Evolutionary conservation across 1,284 basidiomycete genomes (phyloP).

Genomic region (Abortiporus biennis): DNA sequence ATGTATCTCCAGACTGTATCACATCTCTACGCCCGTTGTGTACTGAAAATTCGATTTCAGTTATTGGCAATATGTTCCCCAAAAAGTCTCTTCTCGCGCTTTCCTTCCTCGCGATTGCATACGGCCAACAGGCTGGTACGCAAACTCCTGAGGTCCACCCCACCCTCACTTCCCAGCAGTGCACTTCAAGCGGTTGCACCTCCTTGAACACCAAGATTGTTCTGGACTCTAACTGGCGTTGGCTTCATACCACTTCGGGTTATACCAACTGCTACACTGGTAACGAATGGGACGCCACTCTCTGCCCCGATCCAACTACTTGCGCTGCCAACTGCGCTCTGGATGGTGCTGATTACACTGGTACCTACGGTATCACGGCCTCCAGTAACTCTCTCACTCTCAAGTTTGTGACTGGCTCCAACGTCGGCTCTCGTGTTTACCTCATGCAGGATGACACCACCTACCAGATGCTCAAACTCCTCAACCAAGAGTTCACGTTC

Average conservation of each 20-base stretch:
- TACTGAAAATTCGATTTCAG: no score
- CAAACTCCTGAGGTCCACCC: conserved; percentile 15
- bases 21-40: no score
- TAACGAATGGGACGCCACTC: conserved; percentile 40
- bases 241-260: conserved; percentile 35
- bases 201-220: conserved; percentile 28
- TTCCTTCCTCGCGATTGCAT: conserved; percentile 12
- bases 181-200: conserved; percentile 23
- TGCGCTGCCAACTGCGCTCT: conserved; percentile 32
- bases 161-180: conserved; percentile 12
- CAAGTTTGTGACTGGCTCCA: conserved; percentile 30
- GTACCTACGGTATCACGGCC: conserved; percentile 33
- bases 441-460: conserved; percentile 34
- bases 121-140: conserved; percentile 16
- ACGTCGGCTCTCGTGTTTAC: conserved; percentile 38
- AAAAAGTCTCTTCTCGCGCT: conserved; percentile 12
- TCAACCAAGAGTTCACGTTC: conserved; percentile 51
- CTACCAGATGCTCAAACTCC: conserved; percentile 46
- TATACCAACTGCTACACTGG: conserved; percentile 54
- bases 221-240: conserved; percentile 51
- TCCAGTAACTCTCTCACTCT: conserved; percentile 30
- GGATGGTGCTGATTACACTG: conserved; percentile 30
- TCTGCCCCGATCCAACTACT: conserved; percentile 41
- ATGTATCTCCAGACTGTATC: no score
- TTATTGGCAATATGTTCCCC: conserved; percentile 16